A percentile compares a stretch with the other conserved stretches of the same genome.
phyloP scores from a whole-genome alignment of 306 rosid genomes.

The Psophocarpus tetragonolobus region DNA sequence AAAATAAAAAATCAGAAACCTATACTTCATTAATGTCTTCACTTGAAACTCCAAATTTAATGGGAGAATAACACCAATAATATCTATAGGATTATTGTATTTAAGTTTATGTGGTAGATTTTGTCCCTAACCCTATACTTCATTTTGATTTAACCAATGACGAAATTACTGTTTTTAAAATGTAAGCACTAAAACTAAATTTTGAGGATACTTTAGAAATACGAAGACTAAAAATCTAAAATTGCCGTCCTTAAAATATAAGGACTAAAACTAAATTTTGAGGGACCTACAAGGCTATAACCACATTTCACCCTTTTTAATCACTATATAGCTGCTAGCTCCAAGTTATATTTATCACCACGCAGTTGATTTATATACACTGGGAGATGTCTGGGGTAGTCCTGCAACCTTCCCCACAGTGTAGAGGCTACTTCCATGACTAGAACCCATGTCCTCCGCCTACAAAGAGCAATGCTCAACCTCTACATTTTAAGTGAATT shows the following conservation, averaged over 20 bases:
- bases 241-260: too few relatives aligned
- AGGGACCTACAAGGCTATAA: background rate
- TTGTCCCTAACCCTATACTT: background rate
- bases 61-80: too few relatives aligned
- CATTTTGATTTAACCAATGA: background rate
- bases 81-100: too few relatives aligned
- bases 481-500: background rate
- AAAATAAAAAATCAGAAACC: too few relatives aligned
- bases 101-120: background rate
- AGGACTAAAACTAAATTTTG: background rate
- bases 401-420: background rate
- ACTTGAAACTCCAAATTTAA: too few relatives aligned
- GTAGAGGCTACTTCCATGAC: background rate
- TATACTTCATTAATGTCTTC: too few relatives aligned
- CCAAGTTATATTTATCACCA: background rate
- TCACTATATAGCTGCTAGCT: background rate
- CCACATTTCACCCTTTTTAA: background rate
- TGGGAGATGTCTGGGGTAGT: background rate
- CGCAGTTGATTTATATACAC: background rate
- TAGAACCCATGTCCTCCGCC: background rate
- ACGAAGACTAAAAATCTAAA: background rate
- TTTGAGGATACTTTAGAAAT: background rate
- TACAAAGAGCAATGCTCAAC: background rate
- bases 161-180: too few relatives aligned
- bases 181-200: too few relatives aligned